Percentiles rank a stretch among this genome's conserved stretches.
Evolutionary conservation across 257 asterid genomes (phyloP).

Genomic region (Solanum sejunctum): DNA sequence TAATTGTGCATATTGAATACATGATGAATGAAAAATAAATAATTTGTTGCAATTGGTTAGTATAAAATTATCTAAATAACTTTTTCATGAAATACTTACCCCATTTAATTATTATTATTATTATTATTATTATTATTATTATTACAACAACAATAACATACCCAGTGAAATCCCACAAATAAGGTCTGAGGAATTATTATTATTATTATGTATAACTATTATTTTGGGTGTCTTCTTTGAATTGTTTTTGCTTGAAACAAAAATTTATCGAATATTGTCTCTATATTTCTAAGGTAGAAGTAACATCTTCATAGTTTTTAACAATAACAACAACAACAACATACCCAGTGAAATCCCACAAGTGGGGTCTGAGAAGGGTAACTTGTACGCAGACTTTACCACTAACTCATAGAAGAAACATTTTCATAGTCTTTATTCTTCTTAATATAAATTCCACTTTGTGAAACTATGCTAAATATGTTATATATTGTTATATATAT

Average conservation of each 20-base stretch:
- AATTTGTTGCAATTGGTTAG: not conserved
- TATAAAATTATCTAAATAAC: not conserved
- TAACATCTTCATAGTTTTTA: not conserved
- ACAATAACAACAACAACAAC: too few relatives aligned
- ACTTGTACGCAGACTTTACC: too few relatives aligned
- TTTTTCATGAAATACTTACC: not conserved
- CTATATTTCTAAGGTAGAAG: not conserved
- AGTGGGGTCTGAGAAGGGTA: too few relatives aligned
- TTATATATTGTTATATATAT: not conserved
- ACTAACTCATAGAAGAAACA: not conserved
- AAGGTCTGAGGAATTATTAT: too few relatives aligned
- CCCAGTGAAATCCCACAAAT: too few relatives aligned
- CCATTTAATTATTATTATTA: not conserved
- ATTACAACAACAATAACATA: too few relatives aligned
- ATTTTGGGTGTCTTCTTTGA: rapidly evolving
- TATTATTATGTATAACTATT: not conserved
- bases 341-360: too few relatives aligned
- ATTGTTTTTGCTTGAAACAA: not conserved
- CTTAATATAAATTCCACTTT: not conserved
- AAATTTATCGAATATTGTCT: not conserved
- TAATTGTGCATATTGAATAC: not conserved
- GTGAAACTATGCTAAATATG: not conserved
- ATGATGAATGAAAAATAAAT: not conserved
- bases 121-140: not conserved
- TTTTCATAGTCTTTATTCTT: not conserved